phyloP scores from a whole-genome alignment of 2,329 filamentous ascomycete genomes.

The Fusarium keratoplasticum region DNA sequence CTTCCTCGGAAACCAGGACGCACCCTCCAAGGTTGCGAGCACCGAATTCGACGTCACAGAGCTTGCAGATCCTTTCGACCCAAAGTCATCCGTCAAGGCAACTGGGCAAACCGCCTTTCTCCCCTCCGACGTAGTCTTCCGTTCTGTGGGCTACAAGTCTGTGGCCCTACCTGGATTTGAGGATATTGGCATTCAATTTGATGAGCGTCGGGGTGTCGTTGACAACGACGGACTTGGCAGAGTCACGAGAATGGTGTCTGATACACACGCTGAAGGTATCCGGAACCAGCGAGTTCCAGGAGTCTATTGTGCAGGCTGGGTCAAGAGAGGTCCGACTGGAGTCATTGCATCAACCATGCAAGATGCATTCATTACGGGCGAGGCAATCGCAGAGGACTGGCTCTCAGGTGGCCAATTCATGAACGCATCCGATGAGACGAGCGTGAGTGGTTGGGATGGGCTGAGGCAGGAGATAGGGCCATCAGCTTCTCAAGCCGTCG shows the following conservation, averaged over 20 bases:
- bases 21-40: constrained; percentile 65
- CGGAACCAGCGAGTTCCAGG: constrained; percentile 67
- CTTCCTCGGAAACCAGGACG: constrained; percentile 66
- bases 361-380: constrained; percentile 90
- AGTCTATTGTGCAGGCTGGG: constrained; percentile 95
- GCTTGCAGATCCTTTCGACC: constrained; percentile 67
- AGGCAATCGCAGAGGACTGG: constrained; percentile 87
- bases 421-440: constrained; percentile 7
- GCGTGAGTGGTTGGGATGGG: constrained; percentile 77
- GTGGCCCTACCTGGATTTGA: constrained; percentile 79
- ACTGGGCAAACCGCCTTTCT: constrained; percentile 66
- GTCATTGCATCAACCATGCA: constrained; percentile 97
- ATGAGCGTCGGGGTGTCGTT: constrained; percentile 78
- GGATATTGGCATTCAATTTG: constrained; percentile 81
- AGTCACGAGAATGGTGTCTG: constrained; percentile 59
- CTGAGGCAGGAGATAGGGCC: constrained; percentile 70
- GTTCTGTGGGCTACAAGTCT: constrained; percentile 95
- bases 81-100: constrained; percentile 58
- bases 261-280: constrained; percentile 43
- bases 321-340: constrained; percentile 92
- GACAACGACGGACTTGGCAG: constrained; percentile 85
- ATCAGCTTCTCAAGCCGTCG: constrained; percentile 71
- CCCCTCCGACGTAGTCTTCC: constrained; percentile 80
- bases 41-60: constrained; percentile 75
- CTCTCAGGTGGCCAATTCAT: constrained; percentile 56